phyloP scores from a whole-genome alignment of 2,329 filamentous ascomycete genomes.

The Lecanicillium sp. region DNA sequence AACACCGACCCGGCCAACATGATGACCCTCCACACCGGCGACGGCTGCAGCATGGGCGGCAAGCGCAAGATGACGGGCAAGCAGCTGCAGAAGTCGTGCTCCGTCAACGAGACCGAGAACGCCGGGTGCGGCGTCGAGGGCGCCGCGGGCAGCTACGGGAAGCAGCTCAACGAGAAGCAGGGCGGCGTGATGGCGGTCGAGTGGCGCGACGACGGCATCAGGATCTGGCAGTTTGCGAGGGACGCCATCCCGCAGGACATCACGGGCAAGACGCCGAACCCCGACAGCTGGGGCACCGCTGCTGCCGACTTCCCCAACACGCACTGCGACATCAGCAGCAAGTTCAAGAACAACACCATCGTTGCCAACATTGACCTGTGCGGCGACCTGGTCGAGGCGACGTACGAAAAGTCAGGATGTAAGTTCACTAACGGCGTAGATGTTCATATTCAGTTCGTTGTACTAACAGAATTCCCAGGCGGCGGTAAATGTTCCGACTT shows the following conservation, averaged over 20 bases:
- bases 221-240: conserved; percentile 55
- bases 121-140: conserved; percentile 51
- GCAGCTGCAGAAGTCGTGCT: conserved; percentile 39
- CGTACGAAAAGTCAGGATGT: conserved; percentile 42
- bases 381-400: conserved; percentile 46
- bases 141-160: conserved; percentile 39
- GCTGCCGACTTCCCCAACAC: conserved; percentile 61
- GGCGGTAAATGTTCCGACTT: conserved; percentile 51
- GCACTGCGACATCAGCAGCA: conserved; percentile 50
- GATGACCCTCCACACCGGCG: conserved; percentile 54
- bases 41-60: conserved; percentile 46
- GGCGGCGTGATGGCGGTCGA: conserved; percentile 58
- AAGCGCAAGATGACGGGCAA: conserved; percentile 48
- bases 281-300: conserved; percentile 55
- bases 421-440: too few species aligned
- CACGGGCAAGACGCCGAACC: conserved; percentile 45
- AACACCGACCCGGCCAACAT: conserved; percentile 51
- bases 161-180: conserved; percentile 44
- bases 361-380: conserved; percentile 62
- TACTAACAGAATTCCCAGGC: conserved; percentile 30
- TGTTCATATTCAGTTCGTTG: not conserved
- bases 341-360: conserved; percentile 61
- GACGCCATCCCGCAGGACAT: conserved; percentile 47
- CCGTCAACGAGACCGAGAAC: conserved; percentile 45
- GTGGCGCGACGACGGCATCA: conserved; percentile 54